Percentiles rank a stretch among this genome's conserved stretches.
phyloP scores from a whole-genome alignment of 1,284 basidiomycete genomes.

The Psilocybe mexicana region DNA sequence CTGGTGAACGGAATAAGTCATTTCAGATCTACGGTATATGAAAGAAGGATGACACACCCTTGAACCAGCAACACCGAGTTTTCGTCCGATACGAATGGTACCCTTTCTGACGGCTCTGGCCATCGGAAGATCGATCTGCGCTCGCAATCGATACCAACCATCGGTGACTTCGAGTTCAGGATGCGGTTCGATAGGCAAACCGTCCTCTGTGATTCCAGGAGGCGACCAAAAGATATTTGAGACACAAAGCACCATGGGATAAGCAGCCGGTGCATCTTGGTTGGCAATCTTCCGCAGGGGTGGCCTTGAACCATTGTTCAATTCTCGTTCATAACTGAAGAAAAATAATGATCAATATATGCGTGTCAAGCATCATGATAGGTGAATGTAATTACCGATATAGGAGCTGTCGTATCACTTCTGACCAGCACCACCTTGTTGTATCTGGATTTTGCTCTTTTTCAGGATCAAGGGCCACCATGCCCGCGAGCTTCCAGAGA shows the following conservation, averaged over 20 bases:
- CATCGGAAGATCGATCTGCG: slow-evolving; percentile 74
- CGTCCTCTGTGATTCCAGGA: slow-evolving; percentile 40
- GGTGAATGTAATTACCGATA: too few species aligned
- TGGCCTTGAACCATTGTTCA: slow-evolving; percentile 78
- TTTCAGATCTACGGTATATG: not conserved
- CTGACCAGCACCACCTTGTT: slow-evolving; percentile 77
- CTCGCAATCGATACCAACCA: slow-evolving; percentile 91
- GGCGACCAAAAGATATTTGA: slow-evolving; percentile 65
- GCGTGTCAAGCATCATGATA: not conserved
- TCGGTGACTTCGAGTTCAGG: slow-evolving; percentile 87
- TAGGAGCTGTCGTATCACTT: slow-evolving; percentile 79
- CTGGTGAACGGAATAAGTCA: slow-evolving; percentile 38
- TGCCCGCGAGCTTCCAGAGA: slow-evolving; percentile 92
- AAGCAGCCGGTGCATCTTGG: slow-evolving; percentile 70
- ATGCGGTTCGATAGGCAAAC: slow-evolving; percentile 36
- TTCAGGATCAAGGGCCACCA: slow-evolving; percentile 72
- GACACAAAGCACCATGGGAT: slow-evolving; percentile 85
- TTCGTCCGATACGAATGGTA: slow-evolving; percentile 74
- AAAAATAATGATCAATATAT: slow-evolving; percentile 2
- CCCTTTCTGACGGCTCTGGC: slow-evolving; percentile 68
- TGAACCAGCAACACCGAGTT: slow-evolving; percentile 81
- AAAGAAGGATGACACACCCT: slow-evolving; percentile 50
- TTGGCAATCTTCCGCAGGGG: slow-evolving; percentile 77
- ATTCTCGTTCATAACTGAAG: slow-evolving; percentile 86
- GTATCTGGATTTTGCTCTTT: slow-evolving; percentile 46